These are phyloP conservation scores for Yarrowia yakushimensis DNA, from an alignment of 805 yeast genomes.

Conservation along the genomic window DNA sequence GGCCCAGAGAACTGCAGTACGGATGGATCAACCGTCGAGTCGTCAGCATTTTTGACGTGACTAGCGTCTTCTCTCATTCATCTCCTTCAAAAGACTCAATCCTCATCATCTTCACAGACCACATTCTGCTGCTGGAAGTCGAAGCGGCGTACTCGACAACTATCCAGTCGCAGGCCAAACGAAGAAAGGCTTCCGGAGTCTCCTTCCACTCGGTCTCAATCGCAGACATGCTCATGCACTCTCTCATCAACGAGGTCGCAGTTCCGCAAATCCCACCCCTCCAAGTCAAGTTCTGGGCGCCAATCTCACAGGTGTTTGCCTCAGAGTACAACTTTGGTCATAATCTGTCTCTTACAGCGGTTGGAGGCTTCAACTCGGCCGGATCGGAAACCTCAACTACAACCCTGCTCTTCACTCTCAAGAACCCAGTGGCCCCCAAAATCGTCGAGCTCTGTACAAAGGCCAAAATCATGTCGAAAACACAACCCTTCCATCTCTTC, in stretches of 20 bases:
- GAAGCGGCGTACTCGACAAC: neutral
- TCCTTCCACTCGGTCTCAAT: conserved; percentile 50
- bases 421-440: conserved; percentile 35
- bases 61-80: conserved; percentile 35
- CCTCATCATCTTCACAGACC: conserved; percentile 65
- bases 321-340: conserved; percentile 43
- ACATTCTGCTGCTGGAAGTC: conserved; percentile 31
- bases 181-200: conserved; percentile 31
- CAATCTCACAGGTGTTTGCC: conserved; percentile 53
- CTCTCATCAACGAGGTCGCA: conserved; percentile 80
- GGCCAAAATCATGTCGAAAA: conserved; percentile 69
- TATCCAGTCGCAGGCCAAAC: neutral
- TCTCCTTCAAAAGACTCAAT: conserved; percentile 6
- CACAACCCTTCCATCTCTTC: conserved; percentile 84
- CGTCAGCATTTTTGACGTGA: conserved; percentile 63
- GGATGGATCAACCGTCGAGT: conserved; percentile 88
- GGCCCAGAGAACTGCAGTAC: conserved; percentile 84
- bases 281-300: conserved; percentile 65
- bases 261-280: conserved; percentile 63
- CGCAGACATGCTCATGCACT: conserved; percentile 84
- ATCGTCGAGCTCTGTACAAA: conserved; percentile 60
- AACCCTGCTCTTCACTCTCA: neutral
- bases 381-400: neutral
- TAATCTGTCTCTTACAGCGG: conserved; percentile 35
- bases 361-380: neutral